Percentiles rank a stretch among this genome's conserved stretches.
Evolutionary conservation across 805 yeast genomes (phyloP).

Genomic region (Wickerhamomyces kurtzmanii): DNA sequence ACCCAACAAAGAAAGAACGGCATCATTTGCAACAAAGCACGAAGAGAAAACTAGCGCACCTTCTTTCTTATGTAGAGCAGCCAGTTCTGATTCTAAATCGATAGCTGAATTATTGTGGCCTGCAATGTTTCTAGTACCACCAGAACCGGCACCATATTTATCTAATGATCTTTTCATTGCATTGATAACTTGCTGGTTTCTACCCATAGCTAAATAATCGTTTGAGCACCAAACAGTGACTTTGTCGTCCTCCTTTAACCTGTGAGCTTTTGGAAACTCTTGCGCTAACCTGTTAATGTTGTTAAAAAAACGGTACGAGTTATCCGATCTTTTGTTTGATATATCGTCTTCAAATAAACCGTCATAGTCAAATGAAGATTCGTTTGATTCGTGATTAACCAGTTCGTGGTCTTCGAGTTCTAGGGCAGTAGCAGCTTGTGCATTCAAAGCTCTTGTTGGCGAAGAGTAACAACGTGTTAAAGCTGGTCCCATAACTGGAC

Average conservation of each 20-base stretch:
- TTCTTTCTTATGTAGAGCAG: conserved; percentile 87
- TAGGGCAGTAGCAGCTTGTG: conserved; percentile 18
- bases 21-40: conserved; percentile 96
- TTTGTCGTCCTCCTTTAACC: conserved; percentile 61
- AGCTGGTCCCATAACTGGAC: conserved; percentile 92
- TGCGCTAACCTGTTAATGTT: conserved; percentile 92
- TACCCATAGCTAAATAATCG: conserved; percentile 94
- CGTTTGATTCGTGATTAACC: conserved; percentile 30
- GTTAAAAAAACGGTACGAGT: conserved; percentile 92
- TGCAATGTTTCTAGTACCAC: conserved; percentile 98
- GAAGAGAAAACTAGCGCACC: conserved; percentile 93
- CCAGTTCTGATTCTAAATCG: conserved; percentile 74
- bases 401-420: conserved; percentile 12
- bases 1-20: conserved; percentile 84
- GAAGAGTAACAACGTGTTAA: conserved; percentile 26
- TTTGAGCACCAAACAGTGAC: conserved; percentile 99
- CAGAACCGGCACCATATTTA: conserved; percentile 96
- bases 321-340: conserved; percentile 69
- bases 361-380: conserved; percentile 56
- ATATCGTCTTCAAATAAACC: conserved; percentile 62
- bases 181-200: conserved; percentile 59
- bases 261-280: conserved; percentile 91
- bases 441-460: conserved; percentile 22
- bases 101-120: conserved; percentile 94
- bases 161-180: conserved; percentile 76